Evolutionary conservation across 2,329 filamentous ascomycete genomes (phyloP), one percentile per base, ranked within the genome.

Genomic region (Claviceps sp.): DNA sequence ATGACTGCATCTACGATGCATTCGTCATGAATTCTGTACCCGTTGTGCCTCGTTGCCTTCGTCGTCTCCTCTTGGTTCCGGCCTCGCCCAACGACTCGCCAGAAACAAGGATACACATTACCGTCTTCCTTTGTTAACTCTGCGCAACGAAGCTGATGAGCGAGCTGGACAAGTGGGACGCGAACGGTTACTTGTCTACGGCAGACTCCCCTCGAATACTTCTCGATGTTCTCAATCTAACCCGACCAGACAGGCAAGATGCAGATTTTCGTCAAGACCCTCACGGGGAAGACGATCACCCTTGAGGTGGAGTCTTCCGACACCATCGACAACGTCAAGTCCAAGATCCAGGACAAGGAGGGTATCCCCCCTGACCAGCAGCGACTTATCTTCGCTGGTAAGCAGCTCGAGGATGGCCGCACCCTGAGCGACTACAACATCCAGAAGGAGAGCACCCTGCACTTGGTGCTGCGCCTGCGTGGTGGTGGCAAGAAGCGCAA

Each of bases 241-340:
- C 68, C 62, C 67, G 57, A 58, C 58, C 61, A 68, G 67, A 62
- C 64, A 81, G 78, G 79, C 79, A 81, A 80, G 74, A 84, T 84
- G 81, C 81, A 84, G 78, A 84, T 84, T 73, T 85, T 85, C 77
- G 82, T 85, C 68, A 84, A 85, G 76, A 85, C 82, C 80, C 81
- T 97, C 67, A 97, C 93, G 87, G 93, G 93, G 71, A 97, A 97
- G 87, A 97, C 93, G 72, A 97, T 97, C 86, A 97, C 93, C 86
- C 90, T 98, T 68, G 93, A 98, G 89, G 93, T 97, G 78, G 93
- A 97, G 85, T 95, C 89, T 68, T 91, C 85, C 70, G 93, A 98
- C 78, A 97, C 91, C 70, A 97, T 98, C 77, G 93, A 97, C 84
- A 97, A 97, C 85, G 93, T 98, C 80, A 97, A 97, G 85, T 89